Evolutionary conservation across 768 basidiomycete genomes (phyloP).

Genomic region (Mycena chlorophos): DNA sequence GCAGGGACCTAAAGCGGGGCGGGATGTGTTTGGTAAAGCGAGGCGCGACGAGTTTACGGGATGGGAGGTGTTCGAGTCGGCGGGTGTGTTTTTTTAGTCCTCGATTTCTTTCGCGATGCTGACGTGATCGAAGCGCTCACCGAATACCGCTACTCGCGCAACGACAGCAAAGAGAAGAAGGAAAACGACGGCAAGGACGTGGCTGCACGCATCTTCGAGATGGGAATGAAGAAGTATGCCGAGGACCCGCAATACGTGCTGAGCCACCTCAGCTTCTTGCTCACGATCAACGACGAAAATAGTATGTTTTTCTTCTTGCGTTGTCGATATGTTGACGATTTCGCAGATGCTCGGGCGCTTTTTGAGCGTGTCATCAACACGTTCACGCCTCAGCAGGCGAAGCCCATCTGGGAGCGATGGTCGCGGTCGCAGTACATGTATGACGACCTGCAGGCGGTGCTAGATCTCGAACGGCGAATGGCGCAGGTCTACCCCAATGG

Average conservation of each 20-base stretch:
- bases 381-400: constrained; percentile 75
- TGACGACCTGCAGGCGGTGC: constrained; percentile 84
- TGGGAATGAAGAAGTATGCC: constrained; percentile 81
- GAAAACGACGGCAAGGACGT: constrained; percentile 67
- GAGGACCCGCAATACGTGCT: constrained; percentile 85
- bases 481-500: constrained; percentile 85
- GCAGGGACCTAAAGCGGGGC: constrained; percentile 79
- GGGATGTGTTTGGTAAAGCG: constrained; percentile 79
- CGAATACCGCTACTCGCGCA: constrained; percentile 95
- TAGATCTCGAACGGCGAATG: constrained; percentile 88
- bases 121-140: constrained; percentile 69
- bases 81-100: constrained; percentile 54
- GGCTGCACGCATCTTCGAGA: constrained; percentile 90
- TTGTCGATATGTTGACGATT: constrained; percentile 3
- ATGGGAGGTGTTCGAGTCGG: constrained; percentile 94
- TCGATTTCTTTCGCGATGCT: constrained; percentile 8
- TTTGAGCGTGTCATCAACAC: constrained; percentile 86
- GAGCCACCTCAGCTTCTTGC: constrained; percentile 88
- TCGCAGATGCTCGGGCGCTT: constrained; percentile 86
- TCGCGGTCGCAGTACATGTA: constrained; percentile 93
- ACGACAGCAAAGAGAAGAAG: no score
- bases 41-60: constrained; percentile 72
- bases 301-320: constrained; percentile 57
- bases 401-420: constrained; percentile 95
- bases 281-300: constrained; percentile 92